Base-by-base conservation (phyloP, 306 rosid species). In the Citrullus amarus region DNA sequence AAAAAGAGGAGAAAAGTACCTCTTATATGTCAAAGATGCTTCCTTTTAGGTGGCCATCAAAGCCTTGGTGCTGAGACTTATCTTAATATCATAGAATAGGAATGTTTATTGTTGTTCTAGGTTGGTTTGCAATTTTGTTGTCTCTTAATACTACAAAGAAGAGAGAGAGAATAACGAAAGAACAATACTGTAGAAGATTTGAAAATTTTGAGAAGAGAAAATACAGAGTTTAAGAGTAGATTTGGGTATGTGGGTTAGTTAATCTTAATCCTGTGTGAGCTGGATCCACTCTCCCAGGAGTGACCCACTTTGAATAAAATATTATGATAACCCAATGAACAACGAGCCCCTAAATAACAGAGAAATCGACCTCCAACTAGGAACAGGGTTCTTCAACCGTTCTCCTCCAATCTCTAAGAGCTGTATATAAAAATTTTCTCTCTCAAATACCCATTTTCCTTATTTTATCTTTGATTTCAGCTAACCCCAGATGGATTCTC, bases 241-340 rank as follows among this genome's bases (percentile, higher is more conserved):
- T 81, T 78, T 79, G 75, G 79, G 32, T 53, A 38, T 66, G 81
- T 79, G 66, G 82, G 90, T 82, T 82, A 73, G 87, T 86, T 90
- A 84, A 82, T 62, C 5, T 53, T 78, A 55, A 51, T 86, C 78
- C 69, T 36, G 73, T 72, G 78, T 90, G 93, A 92, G 98, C 97
- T 94, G 98, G 91, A 92, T 89, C 98, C 98, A 89, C 89, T 82
- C 93, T 89, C 85, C 78, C 80, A 86, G 84, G 85, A 76, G 77
- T 84, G 85, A 73, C 94, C 89, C 93, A 86, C 91, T 78, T 63
- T 81, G 28, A 83, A 77, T 87, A 78, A 71, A 84, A 86, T 70
- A 79, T 68, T 75, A 14, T 16, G 25, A 76, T 57, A 57, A 88
- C 60, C 30, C 63, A 79, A 60, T 77, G 38, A 78, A 70, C 78